Percentiles rank a stretch among this genome's conserved stretches.
These are phyloP conservation scores for Suaeda aralocaspica DNA, from an alignment of 148 eudicot species.

Conservation along the genomic window DNA sequence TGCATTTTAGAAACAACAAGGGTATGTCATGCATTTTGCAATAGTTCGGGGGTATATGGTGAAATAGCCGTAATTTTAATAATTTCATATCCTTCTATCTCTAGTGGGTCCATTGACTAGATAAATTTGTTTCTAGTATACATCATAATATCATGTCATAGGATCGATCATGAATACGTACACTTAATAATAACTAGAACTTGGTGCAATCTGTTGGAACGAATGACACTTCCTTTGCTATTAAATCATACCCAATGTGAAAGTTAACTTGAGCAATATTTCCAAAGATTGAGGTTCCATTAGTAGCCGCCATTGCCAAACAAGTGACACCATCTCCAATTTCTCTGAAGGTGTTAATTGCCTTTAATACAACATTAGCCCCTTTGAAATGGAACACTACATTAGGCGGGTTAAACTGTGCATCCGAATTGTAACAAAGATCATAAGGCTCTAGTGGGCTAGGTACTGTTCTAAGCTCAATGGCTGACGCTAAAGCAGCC, in stretches of 20 bases:
- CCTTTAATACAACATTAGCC: slow-evolving; percentile 29
- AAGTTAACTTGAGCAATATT: slow-evolving; percentile 34
- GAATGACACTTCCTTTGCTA: slow-evolving; percentile 16
- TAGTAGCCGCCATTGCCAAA: slow-evolving; percentile 26
- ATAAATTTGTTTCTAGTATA: no score
- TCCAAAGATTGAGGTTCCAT: slow-evolving; percentile 23
- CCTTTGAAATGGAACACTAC: slow-evolving; percentile 27
- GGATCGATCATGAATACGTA: no score
- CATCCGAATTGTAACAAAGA: slow-evolving; percentile 23
- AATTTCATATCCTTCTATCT: no score
- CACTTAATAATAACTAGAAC: no score
- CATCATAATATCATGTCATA: no score
- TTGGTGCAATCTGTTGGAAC: slow-evolving; percentile 24
- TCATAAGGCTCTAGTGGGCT: slow-evolving; percentile 6
- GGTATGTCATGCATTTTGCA: no score
- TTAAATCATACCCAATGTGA: slow-evolving; percentile 20
- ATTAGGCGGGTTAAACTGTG: slow-evolving; percentile 15
- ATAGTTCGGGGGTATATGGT: no score
- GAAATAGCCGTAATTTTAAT: no score
- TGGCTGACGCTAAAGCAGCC: slow-evolving; percentile 11
- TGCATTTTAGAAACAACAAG: no score
- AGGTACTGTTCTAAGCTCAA: background rate
- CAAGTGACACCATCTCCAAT: slow-evolving; percentile 13
- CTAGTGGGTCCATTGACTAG: no score
- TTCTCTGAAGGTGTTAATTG: slow-evolving; percentile 18